Evolutionary conservation across 306 rosid species (phyloP).

Genomic region (Sindora glabra): DNA sequence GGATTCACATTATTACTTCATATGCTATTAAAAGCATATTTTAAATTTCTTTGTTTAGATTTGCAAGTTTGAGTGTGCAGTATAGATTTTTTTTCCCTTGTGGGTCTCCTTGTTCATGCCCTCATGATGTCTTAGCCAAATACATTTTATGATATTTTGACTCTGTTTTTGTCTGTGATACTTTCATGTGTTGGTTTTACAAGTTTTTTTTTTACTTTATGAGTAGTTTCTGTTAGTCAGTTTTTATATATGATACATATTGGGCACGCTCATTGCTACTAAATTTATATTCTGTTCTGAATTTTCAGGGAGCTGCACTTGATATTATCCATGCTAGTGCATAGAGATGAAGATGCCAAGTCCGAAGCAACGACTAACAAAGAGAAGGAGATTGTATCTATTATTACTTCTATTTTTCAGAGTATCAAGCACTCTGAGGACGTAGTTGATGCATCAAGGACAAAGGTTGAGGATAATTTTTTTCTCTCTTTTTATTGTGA

Average conservation of each 20-base stretch:
- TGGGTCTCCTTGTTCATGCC: not conserved
- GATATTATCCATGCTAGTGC: conserved; percentile 64
- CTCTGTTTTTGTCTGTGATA: no score
- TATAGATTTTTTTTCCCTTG: conserved; percentile 2
- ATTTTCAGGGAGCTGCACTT: conserved; percentile 77
- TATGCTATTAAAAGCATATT: no score
- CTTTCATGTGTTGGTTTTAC: conserved; percentile 8
- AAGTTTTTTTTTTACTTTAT: not conserved
- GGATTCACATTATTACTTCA: no score
- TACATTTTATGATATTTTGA: not conserved
- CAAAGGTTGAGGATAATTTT: conserved; percentile 54
- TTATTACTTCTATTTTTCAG: conserved; percentile 53
- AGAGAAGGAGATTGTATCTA: conserved; percentile 53
- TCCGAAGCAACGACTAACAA: conserved; percentile 50
- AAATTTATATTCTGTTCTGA: conserved; percentile 6
- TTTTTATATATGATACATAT: not conserved
- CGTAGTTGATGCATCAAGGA: conserved; percentile 54
- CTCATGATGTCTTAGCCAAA: not conserved
- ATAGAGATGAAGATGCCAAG: conserved; percentile 75
- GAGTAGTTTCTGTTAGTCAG: not conserved
- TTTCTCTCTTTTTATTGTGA: not conserved
- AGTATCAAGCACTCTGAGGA: conserved; percentile 81
- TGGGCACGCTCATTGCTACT: conserved; percentile 13
- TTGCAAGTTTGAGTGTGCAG: not conserved
- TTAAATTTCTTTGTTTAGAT: not conserved